These are phyloP conservation scores for Neoscytalidium dimidiatum DNA, from an alignment of 2,329 filamentous ascomycete species.

Conservation along the genomic window DNA sequence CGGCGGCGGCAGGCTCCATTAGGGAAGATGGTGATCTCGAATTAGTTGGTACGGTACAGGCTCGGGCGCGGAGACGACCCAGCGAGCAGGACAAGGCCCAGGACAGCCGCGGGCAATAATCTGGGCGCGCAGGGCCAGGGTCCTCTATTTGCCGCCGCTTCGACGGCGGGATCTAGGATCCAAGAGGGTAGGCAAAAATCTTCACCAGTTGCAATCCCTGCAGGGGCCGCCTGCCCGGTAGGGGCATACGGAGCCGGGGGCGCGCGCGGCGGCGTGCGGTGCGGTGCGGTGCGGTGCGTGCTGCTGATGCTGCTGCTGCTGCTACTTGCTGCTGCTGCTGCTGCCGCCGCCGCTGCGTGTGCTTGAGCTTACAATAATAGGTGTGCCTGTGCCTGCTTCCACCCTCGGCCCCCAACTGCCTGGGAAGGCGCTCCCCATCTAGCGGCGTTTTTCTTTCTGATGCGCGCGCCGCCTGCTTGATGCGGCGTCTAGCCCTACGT, in stretches of 20 bases:
- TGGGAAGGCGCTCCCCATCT: no score
- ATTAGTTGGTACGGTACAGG: slow-evolving; percentile 8
- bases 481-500: slow-evolving; percentile 1
- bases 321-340: no score
- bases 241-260: neutral
- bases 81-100: slow-evolving; percentile 10
- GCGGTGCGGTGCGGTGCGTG: neutral
- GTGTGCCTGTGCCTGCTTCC: slow-evolving; percentile 2
- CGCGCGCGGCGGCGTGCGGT: neutral
- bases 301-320: no score
- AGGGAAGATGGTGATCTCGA: slow-evolving; percentile 17
- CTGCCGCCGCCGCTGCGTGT: no score
- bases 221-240: neutral
- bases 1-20: slow-evolving; percentile 19
- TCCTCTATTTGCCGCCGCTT: slow-evolving; percentile 14
- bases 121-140: neutral
- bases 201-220: slow-evolving; percentile 8
- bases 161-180: slow-evolving; percentile 12
- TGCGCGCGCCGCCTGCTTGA: neutral
- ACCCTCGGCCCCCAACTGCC: neutral
- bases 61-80: slow-evolving; percentile 16
- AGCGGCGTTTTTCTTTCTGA: no score
- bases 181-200: slow-evolving; percentile 14
- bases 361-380: neutral
- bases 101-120: slow-evolving; percentile 1